A percentile compares a stretch with the other conserved stretches of the same genome.
These are phyloP conservation scores for Trichoderma atrobrunneum DNA, from an alignment of 2,329 filamentous ascomycete species.

Conservation along the genomic window DNA sequence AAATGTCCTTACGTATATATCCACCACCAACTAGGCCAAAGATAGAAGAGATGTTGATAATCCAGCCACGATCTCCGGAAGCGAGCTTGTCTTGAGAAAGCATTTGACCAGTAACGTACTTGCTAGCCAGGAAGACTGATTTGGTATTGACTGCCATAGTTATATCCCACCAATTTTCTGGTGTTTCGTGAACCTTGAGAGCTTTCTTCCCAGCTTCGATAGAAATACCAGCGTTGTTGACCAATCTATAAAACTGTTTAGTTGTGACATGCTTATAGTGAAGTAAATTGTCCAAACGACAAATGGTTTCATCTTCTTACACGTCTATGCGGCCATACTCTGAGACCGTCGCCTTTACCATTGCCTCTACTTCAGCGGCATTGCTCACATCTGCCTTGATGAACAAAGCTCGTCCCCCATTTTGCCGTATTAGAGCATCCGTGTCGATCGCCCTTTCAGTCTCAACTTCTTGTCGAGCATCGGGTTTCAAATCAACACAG, in stretches of 20 bases:
- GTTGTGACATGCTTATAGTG: background rate
- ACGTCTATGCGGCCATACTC: slow-evolving; percentile 42
- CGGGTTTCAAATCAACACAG: slow-evolving; percentile 39
- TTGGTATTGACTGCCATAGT: slow-evolving; percentile 39
- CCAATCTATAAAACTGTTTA: slow-evolving; percentile 31
- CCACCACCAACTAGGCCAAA: slow-evolving; percentile 37
- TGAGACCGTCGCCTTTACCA: slow-evolving; percentile 29
- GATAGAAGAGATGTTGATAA: slow-evolving; percentile 48
- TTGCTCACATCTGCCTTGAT: slow-evolving; percentile 43
- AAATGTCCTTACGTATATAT: slow-evolving; percentile 25
- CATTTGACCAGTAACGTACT: slow-evolving; percentile 49
- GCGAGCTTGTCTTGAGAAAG: slow-evolving; percentile 42
- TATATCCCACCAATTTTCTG: slow-evolving; percentile 44
- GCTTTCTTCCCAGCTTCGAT: slow-evolving; percentile 35
- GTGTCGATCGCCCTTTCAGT: slow-evolving; percentile 32
- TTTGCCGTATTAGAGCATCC: slow-evolving; percentile 37
- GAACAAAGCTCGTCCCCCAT: slow-evolving; percentile 40
- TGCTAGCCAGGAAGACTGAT: slow-evolving; percentile 41
- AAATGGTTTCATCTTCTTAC: slow-evolving; percentile 27
- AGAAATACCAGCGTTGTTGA: slow-evolving; percentile 45
- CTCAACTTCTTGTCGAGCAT: slow-evolving; percentile 27
- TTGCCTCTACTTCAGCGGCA: slow-evolving; percentile 33
- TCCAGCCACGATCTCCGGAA: slow-evolving; percentile 45
- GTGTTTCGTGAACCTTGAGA: slow-evolving; percentile 43
- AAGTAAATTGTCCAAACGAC: background rate